phyloP scores from a whole-genome alignment of 2,329 filamentous ascomycete species.

The Talaromyces sp. region DNA sequence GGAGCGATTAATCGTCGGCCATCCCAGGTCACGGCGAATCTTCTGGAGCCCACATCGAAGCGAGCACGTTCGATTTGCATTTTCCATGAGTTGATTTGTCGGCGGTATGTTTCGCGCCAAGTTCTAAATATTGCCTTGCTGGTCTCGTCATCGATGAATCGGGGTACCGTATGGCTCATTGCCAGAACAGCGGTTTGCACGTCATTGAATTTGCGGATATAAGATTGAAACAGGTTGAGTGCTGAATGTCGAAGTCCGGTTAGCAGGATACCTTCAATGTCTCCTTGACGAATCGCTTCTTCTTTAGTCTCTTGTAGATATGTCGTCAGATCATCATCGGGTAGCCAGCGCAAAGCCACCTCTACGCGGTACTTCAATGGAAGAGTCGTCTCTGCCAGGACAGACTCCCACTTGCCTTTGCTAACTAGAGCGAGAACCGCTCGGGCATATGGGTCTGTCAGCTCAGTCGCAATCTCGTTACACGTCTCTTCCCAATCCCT shows the following conservation, averaged over 20 bases:
- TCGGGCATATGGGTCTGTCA: conserved; percentile 59
- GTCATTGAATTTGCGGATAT: conserved; percentile 58
- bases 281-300: conserved; percentile 51
- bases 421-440: conserved; percentile 60
- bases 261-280: conserved; percentile 60
- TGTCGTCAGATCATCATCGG: conserved; percentile 45
- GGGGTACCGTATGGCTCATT: conserved; percentile 56
- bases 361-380: conserved; percentile 60
- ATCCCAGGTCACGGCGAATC: conserved; percentile 49
- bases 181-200: conserved; percentile 61
- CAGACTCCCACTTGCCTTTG: conserved; percentile 57
- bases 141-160: conserved; percentile 54
- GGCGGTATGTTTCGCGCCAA: conserved; percentile 61
- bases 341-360: conserved; percentile 54
- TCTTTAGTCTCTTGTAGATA: conserved; percentile 55
- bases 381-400: conserved; percentile 56
- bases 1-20: conserved; percentile 49
- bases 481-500: conserved; percentile 60
- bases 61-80: conserved; percentile 57
- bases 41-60: conserved; percentile 58
- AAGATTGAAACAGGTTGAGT: conserved; percentile 59
- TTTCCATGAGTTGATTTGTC: conserved; percentile 60
- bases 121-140: conserved; percentile 53
- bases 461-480: conserved; percentile 59
- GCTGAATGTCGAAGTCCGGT: conserved; percentile 58